Conservation (phyloP, 2,329 filamentous ascomycete genomes). For the Fusarium buharicum region DNA sequence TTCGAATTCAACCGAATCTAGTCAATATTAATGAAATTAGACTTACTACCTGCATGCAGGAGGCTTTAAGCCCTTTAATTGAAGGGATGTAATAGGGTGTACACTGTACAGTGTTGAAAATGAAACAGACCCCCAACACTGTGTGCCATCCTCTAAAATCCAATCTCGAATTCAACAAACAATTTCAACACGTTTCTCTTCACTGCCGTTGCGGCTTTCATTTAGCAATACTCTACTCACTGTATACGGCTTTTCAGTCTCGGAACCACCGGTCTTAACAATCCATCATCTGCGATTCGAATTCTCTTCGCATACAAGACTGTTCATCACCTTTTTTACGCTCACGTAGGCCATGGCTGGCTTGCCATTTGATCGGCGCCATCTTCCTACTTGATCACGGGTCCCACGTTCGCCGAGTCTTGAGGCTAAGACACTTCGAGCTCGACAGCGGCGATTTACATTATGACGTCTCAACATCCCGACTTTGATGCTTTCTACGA, state of each 20-base stretch:
- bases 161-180: slow-evolving; percentile 29
- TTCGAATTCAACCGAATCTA: no score
- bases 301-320: not conserved
- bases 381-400: slow-evolving; percentile 42
- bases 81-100: no score
- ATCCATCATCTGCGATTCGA: not conserved
- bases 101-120: slow-evolving; percentile 25
- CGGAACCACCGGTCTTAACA: not conserved
- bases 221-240: slow-evolving; percentile 1
- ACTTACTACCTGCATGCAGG: no score
- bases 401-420: slow-evolving; percentile 27
- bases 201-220: not conserved
- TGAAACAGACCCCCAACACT: slow-evolving; percentile 12
- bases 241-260: not conserved
- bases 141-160: slow-evolving; percentile 28
- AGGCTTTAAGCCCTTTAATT: no score
- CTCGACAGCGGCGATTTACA: slow-evolving; percentile 22
- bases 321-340: slow-evolving; percentile 14
- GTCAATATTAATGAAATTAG: not conserved
- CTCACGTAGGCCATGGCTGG: slow-evolving; percentile 41
- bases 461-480: slow-evolving; percentile 51
- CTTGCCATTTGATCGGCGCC: slow-evolving; percentile 37
- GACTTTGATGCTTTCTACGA: slow-evolving; percentile 51
- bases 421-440: slow-evolving; percentile 37
- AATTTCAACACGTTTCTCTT: slow-evolving; percentile 20